These are phyloP conservation scores for Boletellus deceptivus DNA, from an alignment of 1,284 basidiomycete genomes.

Conservation along the genomic window DNA sequence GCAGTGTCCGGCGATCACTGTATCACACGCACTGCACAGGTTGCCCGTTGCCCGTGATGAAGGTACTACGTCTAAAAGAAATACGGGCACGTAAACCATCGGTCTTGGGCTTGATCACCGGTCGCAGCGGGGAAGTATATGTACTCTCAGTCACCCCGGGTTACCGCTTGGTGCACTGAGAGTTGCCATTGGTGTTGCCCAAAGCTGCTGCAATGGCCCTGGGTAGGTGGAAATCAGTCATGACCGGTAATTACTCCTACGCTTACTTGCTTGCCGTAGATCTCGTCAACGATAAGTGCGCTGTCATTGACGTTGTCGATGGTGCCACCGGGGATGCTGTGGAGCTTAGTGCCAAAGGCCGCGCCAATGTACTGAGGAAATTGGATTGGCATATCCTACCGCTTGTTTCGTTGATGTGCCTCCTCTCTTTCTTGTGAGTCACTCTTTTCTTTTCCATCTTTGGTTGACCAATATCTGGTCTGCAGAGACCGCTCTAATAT, in stretches of 20 bases:
- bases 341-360: constrained; percentile 26
- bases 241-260: too few species aligned
- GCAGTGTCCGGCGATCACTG: too few species aligned
- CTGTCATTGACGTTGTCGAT: not conserved
- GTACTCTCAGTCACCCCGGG: not conserved
- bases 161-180: not conserved
- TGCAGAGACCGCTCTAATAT: constrained; percentile 33
- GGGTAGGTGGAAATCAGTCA: not conserved
- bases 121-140: too few species aligned
- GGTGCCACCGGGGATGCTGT: not conserved
- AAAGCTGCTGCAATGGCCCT: not conserved
- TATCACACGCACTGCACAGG: too few species aligned
- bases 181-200: not conserved
- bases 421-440: constrained; percentile 50
- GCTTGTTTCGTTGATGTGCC: constrained; percentile 50
- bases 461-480: not conserved
- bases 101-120: too few species aligned
- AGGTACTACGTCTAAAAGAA: too few species aligned
- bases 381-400: constrained; percentile 47
- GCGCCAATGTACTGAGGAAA: constrained; percentile 40
- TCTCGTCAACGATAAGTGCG: not conserved
- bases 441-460: not conserved
- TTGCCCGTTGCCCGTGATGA: too few species aligned
- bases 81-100: too few species aligned
- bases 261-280: not conserved